These are phyloP conservation scores for Apophysomyces variabilis DNA, from an alignment of 371 early-diverging fungal genomes.

Conservation along the genomic window DNA sequence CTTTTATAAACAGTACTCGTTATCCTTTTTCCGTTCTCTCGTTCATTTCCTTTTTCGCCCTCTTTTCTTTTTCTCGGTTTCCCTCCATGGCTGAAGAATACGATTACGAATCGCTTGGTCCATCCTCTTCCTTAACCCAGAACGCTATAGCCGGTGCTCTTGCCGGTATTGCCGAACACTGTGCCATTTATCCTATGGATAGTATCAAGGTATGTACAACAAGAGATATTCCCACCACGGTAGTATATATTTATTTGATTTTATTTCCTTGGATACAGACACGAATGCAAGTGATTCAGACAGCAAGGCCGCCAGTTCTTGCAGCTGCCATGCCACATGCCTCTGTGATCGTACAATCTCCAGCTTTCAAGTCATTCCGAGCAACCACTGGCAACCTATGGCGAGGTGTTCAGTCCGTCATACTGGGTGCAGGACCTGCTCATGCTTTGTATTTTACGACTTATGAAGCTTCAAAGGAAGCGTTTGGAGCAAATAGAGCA, in stretches of 20 bases:
- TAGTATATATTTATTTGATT: not conserved
- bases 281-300: constrained; percentile 82
- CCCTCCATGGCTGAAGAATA: constrained; percentile 48
- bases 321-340: constrained; percentile 22
- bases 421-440: constrained; percentile 92
- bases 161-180: constrained; percentile 95
- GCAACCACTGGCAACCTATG: constrained; percentile 65
- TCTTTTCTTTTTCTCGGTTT: not conserved
- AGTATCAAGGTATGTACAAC: constrained; percentile 76
- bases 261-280: constrained; percentile 57
- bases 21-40: not conserved
- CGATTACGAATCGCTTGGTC: constrained; percentile 92
- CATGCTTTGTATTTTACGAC: constrained; percentile 94
- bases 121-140: constrained; percentile 68
- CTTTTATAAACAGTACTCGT: not conserved
- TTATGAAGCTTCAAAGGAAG: constrained; percentile 85
- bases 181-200: constrained; percentile 92
- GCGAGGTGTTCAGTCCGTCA: constrained; percentile 88
- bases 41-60: too few species aligned
- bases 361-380: constrained; percentile 15
- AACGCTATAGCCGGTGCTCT: constrained; percentile 90
- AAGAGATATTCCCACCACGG: too few species aligned
- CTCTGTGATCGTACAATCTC: constrained; percentile 17
- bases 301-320: constrained; percentile 21
- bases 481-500: constrained; percentile 59